These are phyloP conservation scores for Backusella circina DNA, from an alignment of 192 early-diverging fungal genomes.

Conservation along the genomic window DNA sequence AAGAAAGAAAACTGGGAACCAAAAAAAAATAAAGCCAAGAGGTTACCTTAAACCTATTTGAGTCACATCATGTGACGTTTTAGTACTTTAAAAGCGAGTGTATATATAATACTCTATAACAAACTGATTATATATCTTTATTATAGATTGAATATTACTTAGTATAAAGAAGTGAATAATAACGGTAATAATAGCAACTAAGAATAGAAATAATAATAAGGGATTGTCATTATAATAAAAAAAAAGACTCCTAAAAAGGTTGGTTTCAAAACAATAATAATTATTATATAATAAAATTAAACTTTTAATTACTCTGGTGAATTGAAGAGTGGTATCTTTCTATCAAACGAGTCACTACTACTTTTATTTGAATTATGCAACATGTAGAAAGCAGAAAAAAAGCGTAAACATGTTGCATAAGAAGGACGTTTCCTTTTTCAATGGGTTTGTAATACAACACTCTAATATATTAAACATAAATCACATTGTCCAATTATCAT, in stretches of 20 bases:
- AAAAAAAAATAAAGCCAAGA: conserved; percentile 2
- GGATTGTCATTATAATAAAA: background rate
- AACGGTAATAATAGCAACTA: too few species aligned
- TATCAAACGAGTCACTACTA: background rate
- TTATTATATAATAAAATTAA: background rate
- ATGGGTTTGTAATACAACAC: background rate
- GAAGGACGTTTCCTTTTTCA: background rate
- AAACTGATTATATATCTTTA: too few species aligned
- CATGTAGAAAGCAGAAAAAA: background rate
- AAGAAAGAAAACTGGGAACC: background rate
- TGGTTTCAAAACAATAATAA: background rate
- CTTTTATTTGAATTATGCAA: background rate
- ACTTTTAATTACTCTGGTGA: too few species aligned
- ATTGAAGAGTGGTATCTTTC: background rate
- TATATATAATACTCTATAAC: background rate
- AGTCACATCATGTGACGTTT: background rate
- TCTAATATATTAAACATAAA: too few species aligned
- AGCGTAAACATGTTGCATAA: background rate
- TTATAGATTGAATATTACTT: too few species aligned
- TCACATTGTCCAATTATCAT: too few species aligned
- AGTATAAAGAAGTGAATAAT: too few species aligned
- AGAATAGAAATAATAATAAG: background rate
- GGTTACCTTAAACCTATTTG: background rate
- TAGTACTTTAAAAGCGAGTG: background rate
- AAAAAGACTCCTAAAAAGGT: background rate